Evolutionary conservation across 106 monocot genomes (phyloP).

Genomic region (Xerophyta viscosa): DNA sequence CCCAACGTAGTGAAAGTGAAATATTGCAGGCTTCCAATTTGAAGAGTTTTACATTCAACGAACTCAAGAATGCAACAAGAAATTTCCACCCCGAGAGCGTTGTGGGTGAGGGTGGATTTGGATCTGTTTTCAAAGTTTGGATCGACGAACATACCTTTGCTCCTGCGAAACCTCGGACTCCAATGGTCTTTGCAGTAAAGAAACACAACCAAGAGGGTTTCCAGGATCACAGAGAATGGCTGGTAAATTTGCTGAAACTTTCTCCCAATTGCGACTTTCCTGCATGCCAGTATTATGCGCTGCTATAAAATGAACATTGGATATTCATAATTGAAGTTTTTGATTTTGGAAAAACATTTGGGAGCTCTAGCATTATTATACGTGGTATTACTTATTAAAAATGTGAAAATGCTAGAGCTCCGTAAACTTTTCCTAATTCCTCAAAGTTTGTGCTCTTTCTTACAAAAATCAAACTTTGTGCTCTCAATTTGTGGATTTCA

Average conservation of each 20-base stretch:
- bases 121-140: constrained; percentile 78
- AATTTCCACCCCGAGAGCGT: constrained; percentile 79
- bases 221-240: constrained; percentile 81
- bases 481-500: no score
- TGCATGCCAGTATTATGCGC: no score
- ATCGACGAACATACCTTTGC: constrained; percentile 54
- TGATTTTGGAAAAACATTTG: no score
- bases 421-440: no score
- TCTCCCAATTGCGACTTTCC: background rate
- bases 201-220: constrained; percentile 63
- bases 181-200: constrained; percentile 71
- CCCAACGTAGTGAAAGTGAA: constrained; percentile 49
- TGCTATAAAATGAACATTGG: no score
- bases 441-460: no score
- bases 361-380: no score
- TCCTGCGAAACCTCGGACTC: constrained; percentile 55
- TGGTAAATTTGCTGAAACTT: constrained; percentile 31
- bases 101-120: constrained; percentile 76
- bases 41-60: constrained; percentile 47
- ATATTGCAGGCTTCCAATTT: constrained; percentile 52
- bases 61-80: constrained; percentile 56
- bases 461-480: no score
- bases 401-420: no score
- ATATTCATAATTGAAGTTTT: no score
- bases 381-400: no score